Percentiles rank a stretch among this genome's conserved stretches.
These are phyloP conservation scores for Allium cepa DNA, from an alignment of 106 monocot genomes.

Conservation along the genomic window DNA sequence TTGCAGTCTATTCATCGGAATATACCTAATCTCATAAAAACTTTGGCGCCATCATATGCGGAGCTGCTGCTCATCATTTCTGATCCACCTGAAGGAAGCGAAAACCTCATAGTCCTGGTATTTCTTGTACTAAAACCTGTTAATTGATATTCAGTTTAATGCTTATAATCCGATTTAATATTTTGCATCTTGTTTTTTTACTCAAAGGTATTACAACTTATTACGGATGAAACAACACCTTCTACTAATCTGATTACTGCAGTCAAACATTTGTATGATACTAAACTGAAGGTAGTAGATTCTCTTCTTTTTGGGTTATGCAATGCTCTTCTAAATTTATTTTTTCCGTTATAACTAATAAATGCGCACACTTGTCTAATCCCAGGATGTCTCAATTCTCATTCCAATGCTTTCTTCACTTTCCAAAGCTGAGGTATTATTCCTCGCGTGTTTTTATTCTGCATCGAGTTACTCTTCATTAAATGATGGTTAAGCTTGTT, in stretches of 20 bases:
- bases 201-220: constrained; percentile 60
- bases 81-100: constrained; percentile 79
- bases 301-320: not conserved
- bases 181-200: constrained; percentile 11
- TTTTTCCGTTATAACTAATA: not conserved
- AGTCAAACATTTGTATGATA: constrained; percentile 82
- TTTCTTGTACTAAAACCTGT: not conserved
- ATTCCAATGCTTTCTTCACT: constrained; percentile 92
- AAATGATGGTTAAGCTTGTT: too few species aligned
- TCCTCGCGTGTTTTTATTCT: constrained; percentile 4
- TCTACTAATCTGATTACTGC: constrained; percentile 64
- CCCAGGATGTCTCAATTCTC: constrained; percentile 86
- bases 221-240: constrained; percentile 80
- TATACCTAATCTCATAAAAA: constrained; percentile 60
- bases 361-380: constrained; percentile 7
- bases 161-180: not conserved
- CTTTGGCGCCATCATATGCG: constrained; percentile 54
- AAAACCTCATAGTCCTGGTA: constrained; percentile 84
- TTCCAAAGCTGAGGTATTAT: constrained; percentile 88
- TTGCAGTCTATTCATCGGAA: constrained; percentile 79
- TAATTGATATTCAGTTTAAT: not conserved
- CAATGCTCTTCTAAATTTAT: not conserved
- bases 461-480: not conserved
- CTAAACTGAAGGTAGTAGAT: constrained; percentile 75
- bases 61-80: constrained; percentile 67